phyloP scores from a whole-genome alignment of 352 stramenopile genomes.

The Phytophthora sp. region DNA sequence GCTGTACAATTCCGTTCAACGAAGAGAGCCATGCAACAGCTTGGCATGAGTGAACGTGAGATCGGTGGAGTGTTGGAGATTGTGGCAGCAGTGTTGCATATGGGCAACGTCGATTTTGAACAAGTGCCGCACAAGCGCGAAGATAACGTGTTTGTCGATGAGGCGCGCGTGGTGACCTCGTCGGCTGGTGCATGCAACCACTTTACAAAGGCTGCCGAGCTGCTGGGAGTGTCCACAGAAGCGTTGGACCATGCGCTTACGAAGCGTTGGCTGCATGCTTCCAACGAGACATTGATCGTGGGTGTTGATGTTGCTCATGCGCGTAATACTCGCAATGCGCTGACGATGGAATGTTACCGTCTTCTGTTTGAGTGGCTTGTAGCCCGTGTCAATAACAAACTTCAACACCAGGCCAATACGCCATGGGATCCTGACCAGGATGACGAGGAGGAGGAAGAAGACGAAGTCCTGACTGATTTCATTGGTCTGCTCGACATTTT shows the following conservation, averaged over 20 bases:
- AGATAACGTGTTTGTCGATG: conserved; percentile 40
- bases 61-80: conserved; percentile 73
- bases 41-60: conserved; percentile 71
- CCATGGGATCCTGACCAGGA: conserved; percentile 23
- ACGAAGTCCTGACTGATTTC: conserved; percentile 45
- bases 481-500: conserved; percentile 91
- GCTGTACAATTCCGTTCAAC: conserved; percentile 67
- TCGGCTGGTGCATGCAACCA: conserved; percentile 29
- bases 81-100: conserved; percentile 84
- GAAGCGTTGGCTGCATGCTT: conserved; percentile 63
- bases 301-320: conserved; percentile 69
- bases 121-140: conserved; percentile 35
- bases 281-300: conserved; percentile 80
- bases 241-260: conserved; percentile 67
- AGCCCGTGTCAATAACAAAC: conserved; percentile 88
- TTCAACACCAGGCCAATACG: conserved; percentile 40
- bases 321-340: conserved; percentile 83
- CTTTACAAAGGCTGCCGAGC: conserved; percentile 57
- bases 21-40: conserved; percentile 72
- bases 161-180: conserved; percentile 28
- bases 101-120: conserved; percentile 87
- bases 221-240: conserved; percentile 65
- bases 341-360: conserved; percentile 94
- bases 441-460: conserved; percentile 21
- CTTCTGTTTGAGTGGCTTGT: conserved; percentile 96